phyloP scores from a whole-genome alignment of 140 eudicot genomes.

The Senecio squalidus region DNA sequence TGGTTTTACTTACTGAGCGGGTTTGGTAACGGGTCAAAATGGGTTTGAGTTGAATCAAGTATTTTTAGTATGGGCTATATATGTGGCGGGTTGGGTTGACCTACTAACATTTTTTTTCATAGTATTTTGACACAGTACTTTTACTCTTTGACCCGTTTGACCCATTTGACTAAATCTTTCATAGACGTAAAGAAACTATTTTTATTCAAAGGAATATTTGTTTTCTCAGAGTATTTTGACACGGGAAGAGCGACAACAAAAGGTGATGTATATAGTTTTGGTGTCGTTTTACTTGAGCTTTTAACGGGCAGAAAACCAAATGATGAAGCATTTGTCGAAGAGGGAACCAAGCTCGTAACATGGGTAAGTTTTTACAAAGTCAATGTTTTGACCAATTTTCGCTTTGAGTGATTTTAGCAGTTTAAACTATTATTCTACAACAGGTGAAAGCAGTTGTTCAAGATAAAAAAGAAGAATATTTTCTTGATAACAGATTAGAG shows the following conservation, averaged over 20 bases:
- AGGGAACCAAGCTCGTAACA: constrained; percentile 85
- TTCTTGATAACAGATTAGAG: constrained; percentile 57
- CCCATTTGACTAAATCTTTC: background rate
- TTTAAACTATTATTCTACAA: constrained; percentile 7
- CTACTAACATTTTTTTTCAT: background rate
- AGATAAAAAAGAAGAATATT: constrained; percentile 74
- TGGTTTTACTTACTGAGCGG: background rate
- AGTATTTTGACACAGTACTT: background rate
- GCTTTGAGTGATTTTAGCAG: constrained; percentile 1
- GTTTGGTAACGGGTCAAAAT: background rate
- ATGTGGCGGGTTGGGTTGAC: background rate
- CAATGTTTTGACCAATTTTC: constrained; percentile 11
- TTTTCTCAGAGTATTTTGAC: constrained; percentile 77
- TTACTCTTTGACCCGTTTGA: background rate
- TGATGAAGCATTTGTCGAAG: constrained; percentile 81
- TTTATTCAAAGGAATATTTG: background rate
- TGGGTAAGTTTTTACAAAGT: constrained; percentile 59
- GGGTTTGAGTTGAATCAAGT: background rate
- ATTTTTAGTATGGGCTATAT: background rate
- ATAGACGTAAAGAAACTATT: background rate
- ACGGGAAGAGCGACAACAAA: constrained; percentile 91
- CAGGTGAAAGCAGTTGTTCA: constrained; percentile 86
- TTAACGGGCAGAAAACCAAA: constrained; percentile 85
- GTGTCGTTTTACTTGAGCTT: constrained; percentile 84
- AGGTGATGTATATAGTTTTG: constrained; percentile 94